Base-by-base conservation (phyloP, 306 rosid genomes). In the Mucuna pruriens region DNA sequence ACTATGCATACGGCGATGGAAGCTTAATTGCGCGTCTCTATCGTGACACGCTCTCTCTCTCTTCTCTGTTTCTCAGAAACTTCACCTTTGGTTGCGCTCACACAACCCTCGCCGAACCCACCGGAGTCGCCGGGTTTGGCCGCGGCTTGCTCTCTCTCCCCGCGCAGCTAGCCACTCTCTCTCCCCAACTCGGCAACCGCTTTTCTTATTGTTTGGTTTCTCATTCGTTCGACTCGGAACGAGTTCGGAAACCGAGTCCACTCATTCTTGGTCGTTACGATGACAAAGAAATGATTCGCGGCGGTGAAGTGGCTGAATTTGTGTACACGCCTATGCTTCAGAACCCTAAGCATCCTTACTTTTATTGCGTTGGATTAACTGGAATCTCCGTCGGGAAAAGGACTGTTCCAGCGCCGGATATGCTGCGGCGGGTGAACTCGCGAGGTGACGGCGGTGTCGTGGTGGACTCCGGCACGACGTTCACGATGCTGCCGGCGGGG, bases 61-160 rank as follows among this genome's bases (percentile, higher is more conserved):
- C 97, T n/a, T 46, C 94, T 2, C 49, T 91, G 25, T 9, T 45
- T 26, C 90, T 94, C 6, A 62, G 26, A 5, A 91, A 92, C 63
- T 94, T 94, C 81, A 91, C 98, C 0, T 94, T 94, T 40, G 98
- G 96, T 2, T 94, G 98, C 57, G 91, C 98, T 40, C 93, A 94
- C 64, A 78, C 97, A 2, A 26, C 97, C 4, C 92, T 94, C 22
- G 94, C 87, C 54, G 98, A 94, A 75, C 97, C 97, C 4, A 71
- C 90, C 7, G 98, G 98, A 0, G 97, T 94, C 9, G 98, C 98
- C 31, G 98, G 98, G 0, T 94, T 94, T 55, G 97, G 97, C 26
- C 97, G 91, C 9, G 98, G 98, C 0, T 15, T 77, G 29, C 89
- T 94, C 16, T 94, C 97, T 61, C 76, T 94, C 2, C 97, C 98